These are phyloP conservation scores for Fusarium zealandicum DNA, from an alignment of 2,329 filamentous ascomycete genomes.

Conservation along the genomic window DNA sequence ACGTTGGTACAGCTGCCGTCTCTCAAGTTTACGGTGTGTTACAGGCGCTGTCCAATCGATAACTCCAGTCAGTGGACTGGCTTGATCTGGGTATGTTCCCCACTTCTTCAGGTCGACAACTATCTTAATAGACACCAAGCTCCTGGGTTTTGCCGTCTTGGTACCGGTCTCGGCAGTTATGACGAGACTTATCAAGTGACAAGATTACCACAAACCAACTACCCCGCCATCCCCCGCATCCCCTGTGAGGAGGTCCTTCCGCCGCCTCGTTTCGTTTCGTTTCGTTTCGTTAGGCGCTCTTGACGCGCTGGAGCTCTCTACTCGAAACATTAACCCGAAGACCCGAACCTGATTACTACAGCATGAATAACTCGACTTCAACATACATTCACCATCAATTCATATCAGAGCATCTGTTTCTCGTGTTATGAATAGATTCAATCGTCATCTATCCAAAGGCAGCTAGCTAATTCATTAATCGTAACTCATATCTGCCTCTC, in stretches of 20 bases:
- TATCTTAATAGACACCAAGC: no score
- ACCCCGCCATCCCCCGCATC: constrained; percentile 35
- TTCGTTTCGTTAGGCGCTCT: constrained; percentile 7
- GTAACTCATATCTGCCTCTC: constrained; percentile 35
- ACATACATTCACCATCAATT: constrained; percentile 2
- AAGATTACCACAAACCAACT: constrained; percentile 3
- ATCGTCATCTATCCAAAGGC: constrained; percentile 56
- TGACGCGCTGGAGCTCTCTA: background rate
- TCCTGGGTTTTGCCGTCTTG: no score
- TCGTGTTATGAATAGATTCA: constrained; percentile 57
- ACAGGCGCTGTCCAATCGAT: no score
- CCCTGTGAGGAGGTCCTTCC: no score
- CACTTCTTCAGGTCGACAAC: no score
- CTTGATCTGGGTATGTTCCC: no score
- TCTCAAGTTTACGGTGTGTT: constrained; percentile 26
- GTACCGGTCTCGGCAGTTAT: no score
- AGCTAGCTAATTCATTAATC: constrained; percentile 31
- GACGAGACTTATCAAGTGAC: no score
- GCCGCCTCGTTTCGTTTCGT: no score
- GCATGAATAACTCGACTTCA: background rate
- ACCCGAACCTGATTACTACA: background rate
- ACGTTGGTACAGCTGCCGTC: no score
- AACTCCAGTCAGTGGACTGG: no score
- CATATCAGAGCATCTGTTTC: background rate
- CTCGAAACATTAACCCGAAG: constrained; percentile 5